These are phyloP conservation scores for Teunomyces stri DNA, from an alignment of 805 yeast genomes.

Conservation along the genomic window DNA sequence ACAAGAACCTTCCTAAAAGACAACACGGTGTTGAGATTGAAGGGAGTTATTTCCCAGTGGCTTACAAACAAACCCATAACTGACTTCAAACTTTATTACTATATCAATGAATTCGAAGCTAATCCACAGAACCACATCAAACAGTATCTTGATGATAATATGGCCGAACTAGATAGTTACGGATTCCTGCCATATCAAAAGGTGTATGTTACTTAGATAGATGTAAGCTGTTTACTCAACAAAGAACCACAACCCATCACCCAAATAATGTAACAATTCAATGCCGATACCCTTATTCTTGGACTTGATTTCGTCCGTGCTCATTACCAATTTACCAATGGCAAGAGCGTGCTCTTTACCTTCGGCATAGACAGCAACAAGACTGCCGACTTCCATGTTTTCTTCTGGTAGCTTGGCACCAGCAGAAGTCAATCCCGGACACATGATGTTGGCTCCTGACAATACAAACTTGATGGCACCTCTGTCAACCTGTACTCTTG, in stretches of 20 bases:
- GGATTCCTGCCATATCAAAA: slow-evolving; percentile 21
- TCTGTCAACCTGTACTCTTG: slow-evolving; percentile 85
- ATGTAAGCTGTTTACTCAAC: slow-evolving; percentile 33
- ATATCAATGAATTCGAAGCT: slow-evolving; percentile 19
- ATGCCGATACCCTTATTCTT: slow-evolving; percentile 88
- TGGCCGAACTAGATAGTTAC: slow-evolving; percentile 24
- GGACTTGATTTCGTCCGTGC: slow-evolving; percentile 81
- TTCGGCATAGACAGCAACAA: slow-evolving; percentile 84
- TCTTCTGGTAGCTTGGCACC: slow-evolving; percentile 84
- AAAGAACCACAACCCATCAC: slow-evolving; percentile 84
- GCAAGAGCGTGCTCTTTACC: slow-evolving; percentile 92
- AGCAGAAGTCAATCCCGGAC: slow-evolving; percentile 86
- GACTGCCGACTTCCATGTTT: slow-evolving; percentile 60
- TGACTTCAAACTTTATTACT: slow-evolving; percentile 24
- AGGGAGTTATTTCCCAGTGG: slow-evolving; percentile 27
- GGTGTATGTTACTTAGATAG: slow-evolving; percentile 14
- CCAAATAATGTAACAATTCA: slow-evolving; percentile 77
- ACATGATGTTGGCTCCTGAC: slow-evolving; percentile 97
- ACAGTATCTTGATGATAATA: slow-evolving; percentile 26
- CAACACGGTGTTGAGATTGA: slow-evolving; percentile 30
- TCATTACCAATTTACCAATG: slow-evolving; percentile 82
- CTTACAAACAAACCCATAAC: slow-evolving; percentile 17
- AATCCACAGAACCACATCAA: slow-evolving; percentile 11
- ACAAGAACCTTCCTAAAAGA: slow-evolving; percentile 21
- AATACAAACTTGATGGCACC: slow-evolving; percentile 95